A percentile compares a stretch with the other conserved stretches of the same genome.
Conservation (phyloP, 352 stramenopile species). For the Phytophthora pseudosyringae region DNA sequence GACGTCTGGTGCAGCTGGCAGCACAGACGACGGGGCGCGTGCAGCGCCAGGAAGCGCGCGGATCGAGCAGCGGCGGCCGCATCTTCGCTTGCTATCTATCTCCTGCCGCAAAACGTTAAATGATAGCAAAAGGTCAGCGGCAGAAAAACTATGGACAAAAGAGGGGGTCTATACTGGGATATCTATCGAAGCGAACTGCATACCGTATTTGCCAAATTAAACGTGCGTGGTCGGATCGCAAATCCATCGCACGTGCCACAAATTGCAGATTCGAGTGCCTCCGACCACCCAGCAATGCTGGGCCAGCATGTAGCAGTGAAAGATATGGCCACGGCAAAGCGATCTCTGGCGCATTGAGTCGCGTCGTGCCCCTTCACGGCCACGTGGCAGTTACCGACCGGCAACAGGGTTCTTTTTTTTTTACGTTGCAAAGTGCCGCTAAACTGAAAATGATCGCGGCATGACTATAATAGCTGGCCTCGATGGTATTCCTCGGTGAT, state of each 20-base stretch:
- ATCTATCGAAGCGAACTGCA: neutral
- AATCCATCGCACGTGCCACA: constrained; percentile 2
- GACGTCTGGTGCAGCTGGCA: neutral
- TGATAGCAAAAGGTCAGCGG: constrained; percentile 11
- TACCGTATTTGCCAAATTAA: neutral
- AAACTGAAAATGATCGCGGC: too few relatives aligned
- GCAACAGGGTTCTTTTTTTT: constrained; percentile 1
- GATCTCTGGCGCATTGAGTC: too few relatives aligned
- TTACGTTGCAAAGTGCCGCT: neutral
- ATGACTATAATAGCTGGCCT: neutral
- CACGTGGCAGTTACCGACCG: neutral
- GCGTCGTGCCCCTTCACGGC: neutral
- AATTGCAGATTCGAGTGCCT: neutral
- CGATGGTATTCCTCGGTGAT: neutral
- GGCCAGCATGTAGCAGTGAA: neutral
- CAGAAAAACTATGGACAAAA: constrained; percentile 7
- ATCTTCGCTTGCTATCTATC: constrained; percentile 12
- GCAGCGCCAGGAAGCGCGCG: constrained; percentile 1
- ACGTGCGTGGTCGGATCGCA: too few relatives aligned
- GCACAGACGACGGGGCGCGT: neutral
- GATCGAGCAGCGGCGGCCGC: constrained; percentile 16
- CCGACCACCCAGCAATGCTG: too few relatives aligned
- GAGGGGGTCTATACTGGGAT: neutral
- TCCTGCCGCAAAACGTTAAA: constrained; percentile 20
- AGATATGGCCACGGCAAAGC: neutral